phyloP scores from a whole-genome alignment of 2,329 filamentous ascomycete genomes.

The Penicillium sp. region DNA sequence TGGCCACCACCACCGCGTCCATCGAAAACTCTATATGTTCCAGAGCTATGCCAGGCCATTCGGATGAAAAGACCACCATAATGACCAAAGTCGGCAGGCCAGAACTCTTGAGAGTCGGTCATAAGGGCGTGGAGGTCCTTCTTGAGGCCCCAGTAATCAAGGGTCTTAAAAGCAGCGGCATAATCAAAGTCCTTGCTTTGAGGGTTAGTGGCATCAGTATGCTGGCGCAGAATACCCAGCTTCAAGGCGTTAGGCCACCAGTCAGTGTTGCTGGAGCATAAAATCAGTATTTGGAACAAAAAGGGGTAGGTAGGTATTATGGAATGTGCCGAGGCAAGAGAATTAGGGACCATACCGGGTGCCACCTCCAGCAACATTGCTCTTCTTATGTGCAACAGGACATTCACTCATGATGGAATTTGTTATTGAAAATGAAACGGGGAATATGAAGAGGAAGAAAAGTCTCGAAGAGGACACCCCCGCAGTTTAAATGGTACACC shows the following conservation, averaged over 20 bases:
- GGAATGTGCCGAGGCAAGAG: background rate
- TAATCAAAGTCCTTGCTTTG: slow-evolving; percentile 69
- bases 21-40: slow-evolving; percentile 73
- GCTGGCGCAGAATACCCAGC: slow-evolving; percentile 72
- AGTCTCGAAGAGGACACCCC: background rate
- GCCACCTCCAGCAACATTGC: slow-evolving; percentile 58
- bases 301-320: background rate
- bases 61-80: slow-evolving; percentile 79
- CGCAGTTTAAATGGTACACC: slow-evolving; percentile 11
- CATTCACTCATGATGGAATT: slow-evolving; percentile 28
- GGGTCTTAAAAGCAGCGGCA: slow-evolving; percentile 66
- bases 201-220: slow-evolving; percentile 64
- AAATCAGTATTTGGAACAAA: background rate
- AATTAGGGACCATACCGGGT: slow-evolving; percentile 42
- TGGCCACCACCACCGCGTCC: slow-evolving; percentile 72
- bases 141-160: slow-evolving; percentile 71
- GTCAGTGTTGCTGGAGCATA: slow-evolving; percentile 56
- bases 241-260: slow-evolving; percentile 72
- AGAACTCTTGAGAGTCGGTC: slow-evolving; percentile 78
- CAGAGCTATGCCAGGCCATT: slow-evolving; percentile 78
- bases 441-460: background rate
- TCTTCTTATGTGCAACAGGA: slow-evolving; percentile 27
- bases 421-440: background rate
- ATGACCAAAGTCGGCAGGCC: slow-evolving; percentile 79
- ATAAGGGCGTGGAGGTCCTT: slow-evolving; percentile 69